phyloP scores from a whole-genome alignment of 495 filamentous ascomycete genomes.

The Penicillium argentinense region DNA sequence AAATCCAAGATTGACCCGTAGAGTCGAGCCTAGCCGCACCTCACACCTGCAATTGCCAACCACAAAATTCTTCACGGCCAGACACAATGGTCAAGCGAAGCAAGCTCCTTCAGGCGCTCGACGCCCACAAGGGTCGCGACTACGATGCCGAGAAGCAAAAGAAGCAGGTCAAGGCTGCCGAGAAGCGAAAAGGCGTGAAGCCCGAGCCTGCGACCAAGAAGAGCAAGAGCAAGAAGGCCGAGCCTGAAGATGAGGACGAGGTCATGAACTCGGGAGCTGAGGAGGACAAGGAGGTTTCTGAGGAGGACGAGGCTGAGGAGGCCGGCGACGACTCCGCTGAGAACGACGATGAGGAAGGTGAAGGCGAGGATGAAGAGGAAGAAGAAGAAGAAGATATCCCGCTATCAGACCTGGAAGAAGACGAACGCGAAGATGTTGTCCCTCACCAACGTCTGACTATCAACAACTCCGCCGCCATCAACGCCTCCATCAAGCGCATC shows the following conservation, averaged over 20 bases:
- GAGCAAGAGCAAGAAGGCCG: conserved; percentile 33
- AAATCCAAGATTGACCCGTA: conserved; percentile 46
- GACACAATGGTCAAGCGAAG: conserved; percentile 60
- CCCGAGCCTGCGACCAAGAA: conserved; percentile 31
- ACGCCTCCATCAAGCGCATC: conserved; percentile 74
- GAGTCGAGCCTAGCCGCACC: conserved; percentile 19
- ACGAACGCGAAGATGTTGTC: conserved; percentile 80
- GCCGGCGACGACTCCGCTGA: conserved; percentile 34
- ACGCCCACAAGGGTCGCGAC: conserved; percentile 65
- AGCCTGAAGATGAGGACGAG: conserved; percentile 29
- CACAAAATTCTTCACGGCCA: conserved; percentile 10
- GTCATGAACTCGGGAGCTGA: conserved; percentile 17
- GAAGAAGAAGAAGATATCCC: conserved; percentile 67
- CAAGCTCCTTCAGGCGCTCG: conserved; percentile 64
- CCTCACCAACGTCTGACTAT: conserved; percentile 93
- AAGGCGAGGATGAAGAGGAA: conserved; percentile 47
- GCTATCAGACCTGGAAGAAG: conserved; percentile 78
- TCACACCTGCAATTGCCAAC: conserved; percentile 15
- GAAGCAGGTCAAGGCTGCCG: conserved; percentile 54
- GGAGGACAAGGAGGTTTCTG: conserved; percentile 28
- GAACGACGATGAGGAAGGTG: conserved; percentile 34
- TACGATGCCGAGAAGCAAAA: conserved; percentile 67
- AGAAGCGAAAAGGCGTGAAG: conserved; percentile 53
- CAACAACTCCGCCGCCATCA: conserved; percentile 90
- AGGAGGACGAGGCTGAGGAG: conserved; percentile 21